A percentile compares a stretch with the other conserved stretches of the same genome.
phyloP scores from a whole-genome alignment of 2,329 filamentous ascomycete genomes.

The Cladosporium austrohemisphaericum region DNA sequence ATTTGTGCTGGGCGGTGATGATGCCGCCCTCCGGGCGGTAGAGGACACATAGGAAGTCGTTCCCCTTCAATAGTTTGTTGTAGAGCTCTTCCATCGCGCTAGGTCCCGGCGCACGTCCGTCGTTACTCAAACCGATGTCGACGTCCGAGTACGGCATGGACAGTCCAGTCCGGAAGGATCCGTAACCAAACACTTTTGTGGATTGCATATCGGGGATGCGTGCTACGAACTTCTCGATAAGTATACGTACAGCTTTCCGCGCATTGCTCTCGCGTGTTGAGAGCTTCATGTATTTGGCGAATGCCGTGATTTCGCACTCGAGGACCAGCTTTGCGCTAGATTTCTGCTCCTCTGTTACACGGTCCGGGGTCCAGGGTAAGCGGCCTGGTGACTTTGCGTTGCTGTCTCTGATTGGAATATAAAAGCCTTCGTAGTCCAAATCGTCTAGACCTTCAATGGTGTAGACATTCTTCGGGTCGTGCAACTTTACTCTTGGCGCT shows the following conservation, averaged over 20 bases:
- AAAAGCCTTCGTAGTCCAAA: no score
- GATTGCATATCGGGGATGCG: neutral
- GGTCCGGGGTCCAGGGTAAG: no score
- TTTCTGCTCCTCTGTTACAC: no score
- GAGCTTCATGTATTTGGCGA: neutral
- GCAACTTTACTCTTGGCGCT: no score
- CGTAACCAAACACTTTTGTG: slow-evolving; percentile 37
- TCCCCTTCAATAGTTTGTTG: slow-evolving; percentile 4
- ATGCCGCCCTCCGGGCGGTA: slow-evolving; percentile 39
- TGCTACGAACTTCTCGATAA: neutral
- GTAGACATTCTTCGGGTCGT: no score
- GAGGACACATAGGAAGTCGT: slow-evolving; percentile 18
- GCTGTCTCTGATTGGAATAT: no score
- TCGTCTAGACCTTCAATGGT: no score
- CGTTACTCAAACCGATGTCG: slow-evolving; percentile 41
- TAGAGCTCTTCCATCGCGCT: slow-evolving; percentile 9
- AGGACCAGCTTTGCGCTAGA: neutral
- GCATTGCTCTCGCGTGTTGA: neutral
- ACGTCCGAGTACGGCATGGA: slow-evolving; percentile 53
- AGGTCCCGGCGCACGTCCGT: slow-evolving; percentile 23
- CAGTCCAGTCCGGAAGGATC: slow-evolving; percentile 53
- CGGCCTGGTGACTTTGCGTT: no score
- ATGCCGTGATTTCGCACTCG: slow-evolving; percentile 1
- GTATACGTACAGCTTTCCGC: neutral
- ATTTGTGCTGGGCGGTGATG: slow-evolving; percentile 41